phyloP scores from a whole-genome alignment of 2,329 filamentous ascomycete species.

The Pseudocercospora eumusae region DNA sequence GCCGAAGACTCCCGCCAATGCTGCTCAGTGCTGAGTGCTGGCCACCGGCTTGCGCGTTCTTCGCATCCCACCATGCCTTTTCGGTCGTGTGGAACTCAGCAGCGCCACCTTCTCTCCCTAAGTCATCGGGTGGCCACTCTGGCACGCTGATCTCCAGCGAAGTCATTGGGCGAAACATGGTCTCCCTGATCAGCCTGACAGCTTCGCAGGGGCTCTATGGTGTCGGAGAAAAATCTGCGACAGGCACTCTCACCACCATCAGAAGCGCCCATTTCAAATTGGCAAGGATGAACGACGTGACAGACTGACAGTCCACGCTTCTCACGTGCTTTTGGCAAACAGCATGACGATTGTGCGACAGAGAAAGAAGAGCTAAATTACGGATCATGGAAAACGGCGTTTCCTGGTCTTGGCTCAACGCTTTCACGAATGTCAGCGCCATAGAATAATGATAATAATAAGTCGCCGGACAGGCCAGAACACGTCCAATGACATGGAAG shows the following conservation, averaged over 20 bases:
- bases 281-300: neutral
- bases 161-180: constrained; percentile 9
- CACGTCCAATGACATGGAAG: constrained; percentile 1
- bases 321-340: constrained; percentile 9
- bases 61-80: constrained; percentile 20
- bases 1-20: constrained; percentile 9
- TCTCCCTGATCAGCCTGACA: constrained; percentile 3
- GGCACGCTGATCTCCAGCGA: constrained; percentile 2
- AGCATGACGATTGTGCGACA: constrained; percentile 16
- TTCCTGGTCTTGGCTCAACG: constrained; percentile 16
- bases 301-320: constrained; percentile 9
- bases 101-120: constrained; percentile 20
- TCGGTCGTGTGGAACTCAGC: constrained; percentile 16
- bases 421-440: constrained; percentile 11
- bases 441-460: too few species aligned
- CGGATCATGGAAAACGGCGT: neutral
- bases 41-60: constrained; percentile 27
- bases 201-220: constrained; percentile 1
- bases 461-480: neutral
- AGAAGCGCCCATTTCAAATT: constrained; percentile 7
- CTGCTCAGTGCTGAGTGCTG: neutral
- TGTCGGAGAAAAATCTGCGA: constrained; percentile 7
- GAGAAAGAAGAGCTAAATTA: constrained; percentile 1
- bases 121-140: constrained; percentile 3
- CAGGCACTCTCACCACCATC: constrained; percentile 3